These are phyloP conservation scores for Gonapodya prolifera DNA, from an alignment of 192 early-diverging fungal species.

Conservation along the genomic window DNA sequence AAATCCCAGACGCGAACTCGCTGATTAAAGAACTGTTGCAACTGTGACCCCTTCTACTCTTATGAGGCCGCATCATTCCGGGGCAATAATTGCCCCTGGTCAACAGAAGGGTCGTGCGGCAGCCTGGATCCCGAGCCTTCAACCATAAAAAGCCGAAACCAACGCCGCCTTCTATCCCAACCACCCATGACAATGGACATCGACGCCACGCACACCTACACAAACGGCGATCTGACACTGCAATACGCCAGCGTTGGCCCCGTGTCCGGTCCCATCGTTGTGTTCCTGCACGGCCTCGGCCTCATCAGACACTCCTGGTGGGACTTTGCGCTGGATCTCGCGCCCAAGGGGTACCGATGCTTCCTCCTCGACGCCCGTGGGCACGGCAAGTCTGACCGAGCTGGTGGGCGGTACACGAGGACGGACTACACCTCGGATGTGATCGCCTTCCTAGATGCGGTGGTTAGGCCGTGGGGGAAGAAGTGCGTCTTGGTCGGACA, in stretches of 20 bases:
- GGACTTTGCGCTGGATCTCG: background rate
- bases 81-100: too few relatives aligned
- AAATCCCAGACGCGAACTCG: too few relatives aligned
- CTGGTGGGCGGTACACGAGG: background rate
- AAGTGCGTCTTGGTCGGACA: background rate
- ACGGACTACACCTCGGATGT: background rate
- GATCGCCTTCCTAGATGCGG: background rate
- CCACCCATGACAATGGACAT: too few relatives aligned
- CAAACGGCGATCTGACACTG: background rate
- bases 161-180: too few relatives aligned
- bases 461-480: background rate
- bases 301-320: background rate
- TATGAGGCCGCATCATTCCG: too few relatives aligned
- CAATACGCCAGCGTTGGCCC: background rate
- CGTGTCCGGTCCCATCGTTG: background rate
- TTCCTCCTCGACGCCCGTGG: background rate
- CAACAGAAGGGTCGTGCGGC: too few relatives aligned
- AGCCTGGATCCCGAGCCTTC: too few relatives aligned
- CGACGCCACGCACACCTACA: background rate
- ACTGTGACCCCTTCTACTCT: too few relatives aligned
- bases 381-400: background rate
- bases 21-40: too few relatives aligned
- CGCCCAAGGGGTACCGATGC: background rate
- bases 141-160: too few relatives aligned
- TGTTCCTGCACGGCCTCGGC: conserved; percentile 2